Conservation (phyloP, 805 yeast species). For the Wickerhamomyces bovis region DNA sequence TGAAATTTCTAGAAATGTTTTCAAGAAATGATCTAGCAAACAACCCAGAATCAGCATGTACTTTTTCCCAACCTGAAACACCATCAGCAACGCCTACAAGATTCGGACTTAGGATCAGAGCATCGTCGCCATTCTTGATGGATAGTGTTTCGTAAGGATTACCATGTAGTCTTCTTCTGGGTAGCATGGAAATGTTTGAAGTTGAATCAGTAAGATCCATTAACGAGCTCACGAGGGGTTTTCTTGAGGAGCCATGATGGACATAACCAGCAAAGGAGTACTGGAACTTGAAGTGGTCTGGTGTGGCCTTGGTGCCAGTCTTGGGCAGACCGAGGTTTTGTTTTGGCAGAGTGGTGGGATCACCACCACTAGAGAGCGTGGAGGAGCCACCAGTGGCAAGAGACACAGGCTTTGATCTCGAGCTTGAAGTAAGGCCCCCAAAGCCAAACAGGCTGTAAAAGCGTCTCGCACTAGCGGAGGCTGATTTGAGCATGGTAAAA, state of each 20-base stretch:
- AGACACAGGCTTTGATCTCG: neutral
- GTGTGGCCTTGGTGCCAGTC: conserved; percentile 7
- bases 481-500: conserved; percentile 1
- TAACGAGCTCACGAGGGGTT: conserved; percentile 40
- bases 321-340: conserved; percentile 1
- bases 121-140: conserved; percentile 51
- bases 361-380: neutral
- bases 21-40: conserved; percentile 51
- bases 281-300: conserved; percentile 37
- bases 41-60: conserved; percentile 41
- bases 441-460: conserved; percentile 1
- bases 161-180: conserved; percentile 45
- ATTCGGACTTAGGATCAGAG: conserved; percentile 48
- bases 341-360: conserved; percentile 2
- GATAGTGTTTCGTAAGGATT: conserved; percentile 47
- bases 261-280: conserved; percentile 41
- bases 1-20: conserved; percentile 35
- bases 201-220: conserved; percentile 47
- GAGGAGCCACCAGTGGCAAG: neutral
- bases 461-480: neutral
- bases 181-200: conserved; percentile 36
- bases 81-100: conserved; percentile 53
- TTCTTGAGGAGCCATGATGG: conserved; percentile 35
- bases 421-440: neutral
- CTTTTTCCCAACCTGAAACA: conserved; percentile 49